Evolutionary conservation across 768 basidiomycete species (phyloP), one percentile per base, ranked within the genome.

Genomic region (Tubosaeta brunneosetosa): DNA sequence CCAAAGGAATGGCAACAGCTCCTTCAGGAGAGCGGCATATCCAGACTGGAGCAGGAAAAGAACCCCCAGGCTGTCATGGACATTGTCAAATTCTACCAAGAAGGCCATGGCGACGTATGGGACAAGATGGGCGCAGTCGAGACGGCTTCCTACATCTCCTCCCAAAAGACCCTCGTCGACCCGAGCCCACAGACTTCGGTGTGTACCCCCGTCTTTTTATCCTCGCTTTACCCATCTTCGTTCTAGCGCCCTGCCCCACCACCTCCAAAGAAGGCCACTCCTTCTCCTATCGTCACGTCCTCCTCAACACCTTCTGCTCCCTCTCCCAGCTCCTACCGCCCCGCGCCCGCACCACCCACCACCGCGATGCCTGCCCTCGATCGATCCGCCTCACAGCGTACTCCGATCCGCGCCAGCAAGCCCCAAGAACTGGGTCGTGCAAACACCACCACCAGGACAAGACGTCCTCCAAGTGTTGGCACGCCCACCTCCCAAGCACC

Each of bases 1-100:
- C 97, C 97, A 3, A 95, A 95, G 70, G 95, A 98, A 74, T 99
- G 97, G 97, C 97, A 99, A 66, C 92, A 97, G 69, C 79, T 97
- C 6, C 72, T 99, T 44, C 91, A 92, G 70, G 94, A 97, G 69
- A 91, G 88, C 57, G 97, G 97, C 49, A 97, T 98, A 66, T 94
- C 92, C 36, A 83, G 88, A 61, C 78, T 75, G 22, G 94, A 99
- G 71, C 97, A 99, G 74, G 94, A 97, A 71, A 93, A 91, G 76
- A 94, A 98, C 64, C 97, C 97, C 0, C 88, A 97, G 71, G 93
- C 93, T 4, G 93, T 98, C 55, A 93, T 94, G 84, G 97, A 97
- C 65, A 95, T 98, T 57, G 95, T 99, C 69, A 94, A 94, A 65
- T 97, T 98, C 73, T 98, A 97, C 70, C 95, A 98, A 64, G 90